A percentile compares a stretch with the other conserved stretches of the same genome.
These are phyloP conservation scores for Mortierella sp. DNA, from an alignment of 371 early-diverging fungal species.

Conservation along the genomic window DNA sequence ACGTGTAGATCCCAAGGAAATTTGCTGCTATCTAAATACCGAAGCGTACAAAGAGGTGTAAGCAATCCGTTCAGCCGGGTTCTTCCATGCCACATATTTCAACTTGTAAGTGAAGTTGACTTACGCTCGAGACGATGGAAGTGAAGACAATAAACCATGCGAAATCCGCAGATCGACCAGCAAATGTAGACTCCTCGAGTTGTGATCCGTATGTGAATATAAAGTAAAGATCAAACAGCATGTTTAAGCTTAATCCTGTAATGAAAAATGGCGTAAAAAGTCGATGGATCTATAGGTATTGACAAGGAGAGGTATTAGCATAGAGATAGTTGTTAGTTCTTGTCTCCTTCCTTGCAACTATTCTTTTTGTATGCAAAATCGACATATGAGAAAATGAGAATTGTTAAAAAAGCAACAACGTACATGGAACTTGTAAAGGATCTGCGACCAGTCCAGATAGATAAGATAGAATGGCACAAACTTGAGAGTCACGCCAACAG, in stretches of 20 bases:
- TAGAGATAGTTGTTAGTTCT: not conserved
- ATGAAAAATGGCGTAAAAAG: constrained; percentile 79
- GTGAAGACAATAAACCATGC: constrained; percentile 74
- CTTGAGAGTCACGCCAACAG: constrained; percentile 61
- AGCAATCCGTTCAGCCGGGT: not conserved
- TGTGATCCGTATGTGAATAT: constrained; percentile 78
- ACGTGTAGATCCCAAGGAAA: constrained; percentile 12
- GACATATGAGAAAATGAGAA: not conserved
- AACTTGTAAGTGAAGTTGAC: constrained; percentile 1
- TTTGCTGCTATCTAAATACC: constrained; percentile 24
- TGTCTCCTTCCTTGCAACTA: not conserved
- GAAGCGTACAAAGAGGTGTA: constrained; percentile 11
- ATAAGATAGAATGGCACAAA: constrained; percentile 58
- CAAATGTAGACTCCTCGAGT: constrained; percentile 79
- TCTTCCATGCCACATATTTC: not conserved
- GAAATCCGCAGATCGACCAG: constrained; percentile 83
- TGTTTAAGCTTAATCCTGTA: constrained; percentile 65
- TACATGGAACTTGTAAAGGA: constrained; percentile 61
- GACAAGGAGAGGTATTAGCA: not conserved
- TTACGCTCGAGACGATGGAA: constrained; percentile 43
- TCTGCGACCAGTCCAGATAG: constrained; percentile 60
- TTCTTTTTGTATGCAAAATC: not conserved
- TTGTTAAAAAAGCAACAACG: constrained; percentile 34
- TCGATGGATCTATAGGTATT: constrained; percentile 75
- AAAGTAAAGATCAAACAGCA: constrained; percentile 80